Percentiles rank a stretch among this genome's conserved stretches.
Evolutionary conservation across 2,329 filamentous ascomycete genomes (phyloP).

Genomic region (Canariomyces notabilis): DNA sequence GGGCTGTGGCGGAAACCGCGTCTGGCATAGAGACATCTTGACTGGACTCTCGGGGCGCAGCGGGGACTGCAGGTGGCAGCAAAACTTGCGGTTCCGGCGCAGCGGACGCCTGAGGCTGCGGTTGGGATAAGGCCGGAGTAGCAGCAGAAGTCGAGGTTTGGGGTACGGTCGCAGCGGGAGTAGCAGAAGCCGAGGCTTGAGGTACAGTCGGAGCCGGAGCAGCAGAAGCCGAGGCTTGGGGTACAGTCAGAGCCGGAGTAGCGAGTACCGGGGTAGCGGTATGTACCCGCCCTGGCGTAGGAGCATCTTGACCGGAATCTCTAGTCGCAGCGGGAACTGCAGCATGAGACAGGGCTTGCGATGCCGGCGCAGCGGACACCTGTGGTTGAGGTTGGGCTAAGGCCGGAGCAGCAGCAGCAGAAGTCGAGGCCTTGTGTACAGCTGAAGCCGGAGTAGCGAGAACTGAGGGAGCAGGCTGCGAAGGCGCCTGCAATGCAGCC

Average conservation of each 20-base stretch:
- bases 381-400: too few relatives aligned
- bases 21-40: not conserved
- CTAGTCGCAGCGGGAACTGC: not conserved
- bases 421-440: too few relatives aligned
- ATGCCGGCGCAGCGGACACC: too few relatives aligned
- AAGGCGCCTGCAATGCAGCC: too few relatives aligned
- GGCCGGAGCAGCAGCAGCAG: too few relatives aligned
- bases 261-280: not conserved
- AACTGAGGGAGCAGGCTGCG: too few relatives aligned
- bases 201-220: not conserved
- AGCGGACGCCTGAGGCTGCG: not conserved
- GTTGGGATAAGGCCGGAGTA: not conserved
- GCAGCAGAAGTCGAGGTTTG: not conserved
- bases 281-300: too few relatives aligned
- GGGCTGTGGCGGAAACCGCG: not conserved
- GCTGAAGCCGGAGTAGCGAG: too few relatives aligned
- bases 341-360: not conserved
- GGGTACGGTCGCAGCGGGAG: too few relatives aligned
- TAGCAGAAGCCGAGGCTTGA: not conserved
- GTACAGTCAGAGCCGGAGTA: not conserved
- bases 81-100: not conserved
- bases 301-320: too few relatives aligned
- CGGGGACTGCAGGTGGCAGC: slow-evolving; percentile 1
- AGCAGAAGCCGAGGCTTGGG: not conserved
- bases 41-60: not conserved